phyloP scores from a whole-genome alignment of 1,284 basidiomycete species.

The Malassezia vespertilionis region DNA sequence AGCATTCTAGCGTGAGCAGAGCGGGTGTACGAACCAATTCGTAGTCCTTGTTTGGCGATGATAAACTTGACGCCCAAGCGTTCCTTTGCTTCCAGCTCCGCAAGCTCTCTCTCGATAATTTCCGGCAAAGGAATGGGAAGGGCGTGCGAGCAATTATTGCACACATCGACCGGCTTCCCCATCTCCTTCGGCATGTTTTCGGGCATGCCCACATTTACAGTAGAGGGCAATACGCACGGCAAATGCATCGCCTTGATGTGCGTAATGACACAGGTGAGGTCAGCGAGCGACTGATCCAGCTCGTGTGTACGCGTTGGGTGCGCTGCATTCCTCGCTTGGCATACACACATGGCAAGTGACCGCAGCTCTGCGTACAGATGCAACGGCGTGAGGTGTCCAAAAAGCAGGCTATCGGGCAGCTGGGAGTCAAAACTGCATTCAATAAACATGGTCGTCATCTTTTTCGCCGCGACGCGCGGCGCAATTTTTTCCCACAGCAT shows the following conservation, averaged over 20 bases:
- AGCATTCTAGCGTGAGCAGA: neutral
- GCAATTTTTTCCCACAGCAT: slow-evolving; percentile 37
- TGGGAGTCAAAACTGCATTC: slow-evolving; percentile 37
- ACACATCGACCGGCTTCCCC: too few species aligned
- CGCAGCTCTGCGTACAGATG: slow-evolving; percentile 35
- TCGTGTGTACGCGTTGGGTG: too few species aligned
- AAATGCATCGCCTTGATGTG: slow-evolving; percentile 10
- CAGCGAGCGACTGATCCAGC: neutral
- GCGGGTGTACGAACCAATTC: slow-evolving; percentile 3
- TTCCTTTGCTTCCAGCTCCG: neutral
- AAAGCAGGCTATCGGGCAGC: slow-evolving; percentile 36
- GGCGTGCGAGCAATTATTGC: too few species aligned
- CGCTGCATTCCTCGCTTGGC: slow-evolving; percentile 66
- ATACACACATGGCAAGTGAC: slow-evolving; percentile 18
- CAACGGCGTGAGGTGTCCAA: slow-evolving; percentile 35
- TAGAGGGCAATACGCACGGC: too few species aligned
- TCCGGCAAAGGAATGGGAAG: neutral
- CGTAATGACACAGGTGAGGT: slow-evolving; percentile 8
- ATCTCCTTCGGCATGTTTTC: too few species aligned
- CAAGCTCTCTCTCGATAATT: neutral
- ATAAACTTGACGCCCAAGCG: slow-evolving; percentile 7
- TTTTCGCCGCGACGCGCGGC: slow-evolving; percentile 25
- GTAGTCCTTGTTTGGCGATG: slow-evolving; percentile 3
- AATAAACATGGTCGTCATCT: slow-evolving; percentile 33
- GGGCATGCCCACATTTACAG: too few species aligned